phyloP scores from a whole-genome alignment of 495 filamentous ascomycete genomes.

The Lineolata rhizophorae region DNA sequence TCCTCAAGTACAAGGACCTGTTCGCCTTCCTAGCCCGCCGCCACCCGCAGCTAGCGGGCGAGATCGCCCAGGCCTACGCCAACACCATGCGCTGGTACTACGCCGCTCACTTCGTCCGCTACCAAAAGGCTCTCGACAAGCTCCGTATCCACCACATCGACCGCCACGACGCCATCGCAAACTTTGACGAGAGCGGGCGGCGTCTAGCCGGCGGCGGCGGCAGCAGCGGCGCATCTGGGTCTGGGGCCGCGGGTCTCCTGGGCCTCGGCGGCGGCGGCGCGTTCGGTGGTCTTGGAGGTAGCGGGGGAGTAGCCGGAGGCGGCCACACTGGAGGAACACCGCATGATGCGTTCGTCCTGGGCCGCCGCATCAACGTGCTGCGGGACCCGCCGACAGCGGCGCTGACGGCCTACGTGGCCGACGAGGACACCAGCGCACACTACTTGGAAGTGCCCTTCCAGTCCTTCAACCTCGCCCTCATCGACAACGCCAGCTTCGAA shows the following conservation, averaged over 20 bases:
- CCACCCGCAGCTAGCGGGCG: slow-evolving; percentile 55
- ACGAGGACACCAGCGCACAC: slow-evolving; percentile 67
- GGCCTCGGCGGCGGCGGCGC: slow-evolving; percentile 13
- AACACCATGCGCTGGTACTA: slow-evolving; percentile 99
- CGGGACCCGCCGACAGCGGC: slow-evolving; percentile 47
- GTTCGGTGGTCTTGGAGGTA: too few species aligned
- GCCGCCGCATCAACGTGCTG: slow-evolving; percentile 62
- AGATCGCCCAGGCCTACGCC: slow-evolving; percentile 84
- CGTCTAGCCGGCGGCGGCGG: neutral
- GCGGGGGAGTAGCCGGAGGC: too few species aligned
- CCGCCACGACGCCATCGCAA: slow-evolving; percentile 63
- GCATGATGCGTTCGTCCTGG: slow-evolving; percentile 76
- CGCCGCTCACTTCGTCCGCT: slow-evolving; percentile 71
- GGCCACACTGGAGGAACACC: too few species aligned
- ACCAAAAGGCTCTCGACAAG: slow-evolving; percentile 61
- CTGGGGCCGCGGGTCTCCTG: slow-evolving; percentile 12
- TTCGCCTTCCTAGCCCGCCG: slow-evolving; percentile 64
- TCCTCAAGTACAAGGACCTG: slow-evolving; percentile 70
- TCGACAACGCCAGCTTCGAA: slow-evolving; percentile 88
- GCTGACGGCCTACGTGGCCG: slow-evolving; percentile 59
- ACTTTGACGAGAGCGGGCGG: slow-evolving; percentile 33
- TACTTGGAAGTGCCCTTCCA: slow-evolving; percentile 79
- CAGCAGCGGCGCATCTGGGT: slow-evolving; percentile 4
- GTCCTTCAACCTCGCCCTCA: slow-evolving; percentile 79
- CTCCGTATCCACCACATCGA: slow-evolving; percentile 66